These are phyloP conservation scores for Beta corolliflora DNA, from an alignment of 179 eudicot species.

Conservation along the genomic window DNA sequence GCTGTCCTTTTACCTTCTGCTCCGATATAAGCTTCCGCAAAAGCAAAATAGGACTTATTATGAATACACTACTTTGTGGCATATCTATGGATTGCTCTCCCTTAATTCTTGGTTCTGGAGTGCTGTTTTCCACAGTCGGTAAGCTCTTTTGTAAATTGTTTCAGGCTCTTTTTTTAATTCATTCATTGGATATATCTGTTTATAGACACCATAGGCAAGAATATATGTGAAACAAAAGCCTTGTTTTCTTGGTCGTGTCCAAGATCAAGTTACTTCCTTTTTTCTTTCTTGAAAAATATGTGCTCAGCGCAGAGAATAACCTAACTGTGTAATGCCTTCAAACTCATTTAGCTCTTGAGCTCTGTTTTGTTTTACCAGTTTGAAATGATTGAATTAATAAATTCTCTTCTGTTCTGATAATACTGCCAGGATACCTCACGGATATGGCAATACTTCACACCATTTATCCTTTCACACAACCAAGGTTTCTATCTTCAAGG, in stretches of 20 bases:
- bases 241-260: not conserved
- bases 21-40: conserved; percentile 62
- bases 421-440: no score
- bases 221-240: not conserved
- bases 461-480: no score
- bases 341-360: not conserved
- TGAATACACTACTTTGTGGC: conserved; percentile 66
- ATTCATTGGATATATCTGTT: not conserved
- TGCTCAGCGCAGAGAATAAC: not conserved
- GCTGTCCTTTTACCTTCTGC: conserved; percentile 59
- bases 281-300: not conserved
- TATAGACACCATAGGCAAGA: not conserved
- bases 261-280: not conserved
- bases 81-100: conserved; percentile 66
- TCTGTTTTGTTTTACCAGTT: not conserved
- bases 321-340: not conserved
- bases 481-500: no score
- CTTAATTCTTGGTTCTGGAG: conserved; percentile 91
- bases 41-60: conserved; percentile 60
- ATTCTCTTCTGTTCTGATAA: not conserved
- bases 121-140: conserved; percentile 85
- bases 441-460: no score
- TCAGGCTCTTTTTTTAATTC: not conserved
- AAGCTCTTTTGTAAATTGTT: conserved; percentile 11
- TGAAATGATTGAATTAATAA: not conserved